Evolutionary conservation across 179 eudicot species (phyloP), one percentile per base, ranked within the genome.

Genomic region (Silene coronaria): DNA sequence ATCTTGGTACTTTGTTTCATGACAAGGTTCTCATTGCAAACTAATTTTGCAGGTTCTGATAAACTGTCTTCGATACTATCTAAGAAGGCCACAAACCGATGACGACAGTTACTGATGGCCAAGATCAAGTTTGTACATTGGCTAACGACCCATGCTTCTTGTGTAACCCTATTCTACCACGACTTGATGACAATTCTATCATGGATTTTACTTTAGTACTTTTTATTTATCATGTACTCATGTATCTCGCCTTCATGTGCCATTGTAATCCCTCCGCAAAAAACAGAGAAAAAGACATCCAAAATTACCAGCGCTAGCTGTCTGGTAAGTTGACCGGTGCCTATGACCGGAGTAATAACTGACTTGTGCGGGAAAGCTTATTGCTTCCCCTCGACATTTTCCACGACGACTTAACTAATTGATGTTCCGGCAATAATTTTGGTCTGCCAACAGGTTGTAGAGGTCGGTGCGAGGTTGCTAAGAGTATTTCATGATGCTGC

Each of bases 11-110:
- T 68, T 19, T 23, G 13, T 28, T 32, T 32, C 34, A 13, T 14
- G 70, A 6, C 5, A 67, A 0, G 58, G 10, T 19, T 21, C 73
- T 58, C 42, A 76, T 38, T 3, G 16, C n/a, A 6, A 14, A 4
- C 57, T 24, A 51, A 24, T 72, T 10, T 6, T 79, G 85, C 91
- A 94, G 98, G 97, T 87, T 69, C 82, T 94, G 76, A 79, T 83
- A 38, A 94, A 94, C 74, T 89, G 95, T 78, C 90, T 94, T 67
- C 96, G 98, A 36, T 90, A 88, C 85, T 88, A 94, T 88, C 90
- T 94, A 28, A 77, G 98, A 80, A 85, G 89, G 84, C 96, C 96
- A 64, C 88, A 83, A 62, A 82, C 96, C 2, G 96, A 87, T 61
- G 97, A 92, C 57, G 97, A 90, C 32, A 92, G 97, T 81, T 92